Percentiles rank a stretch among this genome's conserved stretches.
Evolutionary conservation across 305 asterid genomes (phyloP).

Genomic region (Rubia tinctorum): DNA sequence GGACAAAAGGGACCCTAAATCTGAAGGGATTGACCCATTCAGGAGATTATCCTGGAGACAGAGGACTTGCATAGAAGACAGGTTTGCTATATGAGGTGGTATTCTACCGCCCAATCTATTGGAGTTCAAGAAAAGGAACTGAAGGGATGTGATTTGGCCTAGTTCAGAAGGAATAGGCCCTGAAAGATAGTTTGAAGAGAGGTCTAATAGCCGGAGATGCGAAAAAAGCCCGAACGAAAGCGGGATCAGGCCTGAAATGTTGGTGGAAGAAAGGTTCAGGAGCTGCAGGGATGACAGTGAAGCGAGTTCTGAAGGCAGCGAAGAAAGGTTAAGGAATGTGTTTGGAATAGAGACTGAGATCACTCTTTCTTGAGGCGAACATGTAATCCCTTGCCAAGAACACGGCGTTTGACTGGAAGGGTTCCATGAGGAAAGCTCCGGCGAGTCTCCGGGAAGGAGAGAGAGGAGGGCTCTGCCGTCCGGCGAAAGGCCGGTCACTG

Average conservation of each 20-base stretch:
- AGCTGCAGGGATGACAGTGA: slow-evolving; percentile 77
- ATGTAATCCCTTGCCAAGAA: slow-evolving; percentile 87
- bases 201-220: slow-evolving; percentile 65
- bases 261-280: slow-evolving; percentile 81
- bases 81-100: slow-evolving; percentile 64
- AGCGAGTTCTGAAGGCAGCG: slow-evolving; percentile 52
- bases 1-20: slow-evolving; percentile 56
- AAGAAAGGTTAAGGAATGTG: slow-evolving; percentile 75
- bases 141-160: slow-evolving; percentile 51
- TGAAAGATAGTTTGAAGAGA: slow-evolving; percentile 63
- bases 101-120: slow-evolving; percentile 57
- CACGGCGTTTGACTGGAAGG: slow-evolving; percentile 71
- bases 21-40: slow-evolving; percentile 65
- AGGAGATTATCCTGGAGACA: slow-evolving; percentile 81
- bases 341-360: slow-evolving; percentile 77
- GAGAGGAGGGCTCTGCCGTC: slow-evolving; percentile 88
- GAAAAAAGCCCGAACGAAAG: slow-evolving; percentile 53
- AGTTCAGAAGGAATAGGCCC: slow-evolving; percentile 65
- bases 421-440: slow-evolving; percentile 78
- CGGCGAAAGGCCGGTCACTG: slow-evolving; percentile 49
- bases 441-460: slow-evolving; percentile 50
- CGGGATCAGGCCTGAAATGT: slow-evolving; percentile 76
- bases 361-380: slow-evolving; percentile 80
- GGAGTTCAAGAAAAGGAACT: slow-evolving; percentile 75
- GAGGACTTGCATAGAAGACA: slow-evolving; percentile 62